A percentile compares a stretch with the other conserved stretches of the same genome.
Evolutionary conservation across 371 early-diverging fungal genomes (phyloP).

Genomic region (Rhizopus delemar): DNA sequence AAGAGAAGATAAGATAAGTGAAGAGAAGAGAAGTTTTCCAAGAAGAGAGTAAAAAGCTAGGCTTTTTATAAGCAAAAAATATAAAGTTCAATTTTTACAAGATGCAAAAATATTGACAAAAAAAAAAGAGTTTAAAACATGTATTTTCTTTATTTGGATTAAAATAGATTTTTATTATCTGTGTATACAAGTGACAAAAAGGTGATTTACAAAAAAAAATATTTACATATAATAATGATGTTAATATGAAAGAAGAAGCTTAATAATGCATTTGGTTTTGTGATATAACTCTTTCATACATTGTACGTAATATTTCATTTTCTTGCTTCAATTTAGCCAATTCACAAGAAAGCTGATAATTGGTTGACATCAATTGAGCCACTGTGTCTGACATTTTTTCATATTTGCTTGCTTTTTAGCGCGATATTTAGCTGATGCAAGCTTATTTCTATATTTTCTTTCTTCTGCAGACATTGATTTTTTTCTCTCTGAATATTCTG

Average conservation of each 20-base stretch:
- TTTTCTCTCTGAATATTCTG: conserved; percentile 16
- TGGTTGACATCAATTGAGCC: conserved; percentile 20
- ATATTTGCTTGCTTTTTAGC: conserved; percentile 30
- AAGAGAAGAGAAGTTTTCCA: too few relatives aligned
- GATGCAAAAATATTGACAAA: too few relatives aligned
- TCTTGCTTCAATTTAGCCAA: conserved; percentile 24
- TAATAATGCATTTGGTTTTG: neutral
- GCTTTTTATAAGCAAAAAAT: too few relatives aligned
- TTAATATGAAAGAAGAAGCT: neutral
- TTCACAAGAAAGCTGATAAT: conserved; percentile 19
- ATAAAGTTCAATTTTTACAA: too few relatives aligned
- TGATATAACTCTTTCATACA: conserved; percentile 10
- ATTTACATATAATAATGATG: neutral
- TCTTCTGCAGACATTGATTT: conserved; percentile 27
- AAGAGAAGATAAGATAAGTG: too few relatives aligned
- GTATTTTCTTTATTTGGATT: too few relatives aligned
- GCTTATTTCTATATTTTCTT: conserved; percentile 23
- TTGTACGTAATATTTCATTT: conserved; percentile 24
- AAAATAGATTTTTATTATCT: neutral
- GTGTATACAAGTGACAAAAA: neutral
- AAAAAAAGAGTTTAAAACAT: too few relatives aligned
- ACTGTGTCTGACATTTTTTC: conserved; percentile 25
- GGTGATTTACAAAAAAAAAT: neutral
- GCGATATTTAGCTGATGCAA: conserved; percentile 32
- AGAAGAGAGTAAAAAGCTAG: too few relatives aligned